Percentiles rank a stretch among this genome's conserved stretches.
These are phyloP conservation scores for Glycyrrhiza uralensis DNA, from an alignment of 306 rosid species.

Conservation along the genomic window DNA sequence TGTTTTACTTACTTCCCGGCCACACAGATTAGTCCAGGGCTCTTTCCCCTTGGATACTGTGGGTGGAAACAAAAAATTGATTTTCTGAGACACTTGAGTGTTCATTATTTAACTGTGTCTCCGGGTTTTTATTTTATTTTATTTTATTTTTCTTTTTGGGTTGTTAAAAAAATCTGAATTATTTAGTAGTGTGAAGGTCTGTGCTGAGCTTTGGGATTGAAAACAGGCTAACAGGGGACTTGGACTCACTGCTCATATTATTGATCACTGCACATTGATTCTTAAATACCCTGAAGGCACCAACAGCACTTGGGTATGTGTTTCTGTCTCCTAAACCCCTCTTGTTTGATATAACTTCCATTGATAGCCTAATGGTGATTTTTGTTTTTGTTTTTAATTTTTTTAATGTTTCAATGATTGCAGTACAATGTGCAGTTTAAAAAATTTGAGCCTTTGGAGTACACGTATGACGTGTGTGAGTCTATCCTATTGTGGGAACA, in stretches of 20 bases:
- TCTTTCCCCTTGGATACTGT: too few species aligned
- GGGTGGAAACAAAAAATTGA: too few species aligned
- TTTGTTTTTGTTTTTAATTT: background rate
- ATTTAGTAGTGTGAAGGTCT: background rate
- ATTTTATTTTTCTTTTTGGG: background rate
- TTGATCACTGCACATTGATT: constrained; percentile 77
- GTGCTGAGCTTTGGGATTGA: constrained; percentile 24
- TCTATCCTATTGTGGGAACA: constrained; percentile 90
- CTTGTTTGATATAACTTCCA: background rate
- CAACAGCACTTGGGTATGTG: constrained; percentile 92
- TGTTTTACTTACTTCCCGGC: too few species aligned
- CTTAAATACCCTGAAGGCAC: constrained; percentile 88
- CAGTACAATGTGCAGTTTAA: constrained; percentile 94
- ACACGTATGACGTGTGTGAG: constrained; percentile 75
- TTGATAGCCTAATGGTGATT: constrained; percentile 20
- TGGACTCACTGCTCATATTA: constrained; percentile 82
- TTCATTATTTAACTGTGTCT: background rate
- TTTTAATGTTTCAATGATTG: constrained; percentile 17
- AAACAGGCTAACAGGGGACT: constrained; percentile 90
- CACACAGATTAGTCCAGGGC: too few species aligned
- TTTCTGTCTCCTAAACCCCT: background rate
- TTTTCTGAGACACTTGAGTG: too few species aligned
- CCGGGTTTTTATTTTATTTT: background rate
- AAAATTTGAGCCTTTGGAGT: constrained; percentile 79
- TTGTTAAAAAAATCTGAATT: background rate